A percentile compares a stretch with the other conserved stretches of the same genome.
phyloP scores from a whole-genome alignment of 1,284 basidiomycete species.

The Ganoderma meredithae region DNA sequence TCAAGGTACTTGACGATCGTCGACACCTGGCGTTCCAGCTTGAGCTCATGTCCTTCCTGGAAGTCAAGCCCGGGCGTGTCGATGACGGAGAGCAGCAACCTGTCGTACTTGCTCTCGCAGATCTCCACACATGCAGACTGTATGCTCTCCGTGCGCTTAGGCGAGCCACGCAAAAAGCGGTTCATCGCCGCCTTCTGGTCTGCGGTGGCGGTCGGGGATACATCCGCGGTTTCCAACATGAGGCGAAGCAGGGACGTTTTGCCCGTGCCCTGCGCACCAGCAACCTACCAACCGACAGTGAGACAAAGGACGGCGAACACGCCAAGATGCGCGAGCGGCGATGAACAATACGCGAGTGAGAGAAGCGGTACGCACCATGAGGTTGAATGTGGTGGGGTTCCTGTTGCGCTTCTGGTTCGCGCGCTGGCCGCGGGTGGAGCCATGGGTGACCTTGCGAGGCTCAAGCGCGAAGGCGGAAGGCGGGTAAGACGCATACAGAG shows the following conservation, averaged over 20 bases:
- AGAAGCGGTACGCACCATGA: slow-evolving; percentile 65
- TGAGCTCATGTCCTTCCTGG: slow-evolving; percentile 71
- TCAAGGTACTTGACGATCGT: slow-evolving; percentile 77
- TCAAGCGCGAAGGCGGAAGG: slow-evolving; percentile 72
- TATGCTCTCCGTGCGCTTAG: slow-evolving; percentile 67
- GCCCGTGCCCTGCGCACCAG: slow-evolving; percentile 78
- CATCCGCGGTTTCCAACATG: slow-evolving; percentile 77
- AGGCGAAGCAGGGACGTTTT: slow-evolving; percentile 78
- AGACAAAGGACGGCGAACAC: not conserved
- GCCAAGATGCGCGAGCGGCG: not conserved
- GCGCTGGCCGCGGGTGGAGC: slow-evolving; percentile 42
- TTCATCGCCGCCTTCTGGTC: slow-evolving; percentile 72
- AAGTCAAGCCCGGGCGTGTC: slow-evolving; percentile 86
- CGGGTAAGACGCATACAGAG: slow-evolving; percentile 69
- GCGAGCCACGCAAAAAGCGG: slow-evolving; percentile 62
- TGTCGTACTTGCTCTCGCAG: slow-evolving; percentile 79
- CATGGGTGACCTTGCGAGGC: slow-evolving; percentile 47
- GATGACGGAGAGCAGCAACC: slow-evolving; percentile 76
- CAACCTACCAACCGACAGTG: slow-evolving; percentile 58
- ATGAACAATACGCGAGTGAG: not conserved
- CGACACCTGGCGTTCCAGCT: slow-evolving; percentile 78
- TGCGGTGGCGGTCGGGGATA: slow-evolving; percentile 71
- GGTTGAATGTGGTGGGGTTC: slow-evolving; percentile 79
- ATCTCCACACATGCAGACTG: slow-evolving; percentile 77
- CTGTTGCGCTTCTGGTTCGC: slow-evolving; percentile 64